These are phyloP conservation scores for Psilocybe mexicana DNA, from an alignment of 1,284 basidiomycete species.

Conservation along the genomic window DNA sequence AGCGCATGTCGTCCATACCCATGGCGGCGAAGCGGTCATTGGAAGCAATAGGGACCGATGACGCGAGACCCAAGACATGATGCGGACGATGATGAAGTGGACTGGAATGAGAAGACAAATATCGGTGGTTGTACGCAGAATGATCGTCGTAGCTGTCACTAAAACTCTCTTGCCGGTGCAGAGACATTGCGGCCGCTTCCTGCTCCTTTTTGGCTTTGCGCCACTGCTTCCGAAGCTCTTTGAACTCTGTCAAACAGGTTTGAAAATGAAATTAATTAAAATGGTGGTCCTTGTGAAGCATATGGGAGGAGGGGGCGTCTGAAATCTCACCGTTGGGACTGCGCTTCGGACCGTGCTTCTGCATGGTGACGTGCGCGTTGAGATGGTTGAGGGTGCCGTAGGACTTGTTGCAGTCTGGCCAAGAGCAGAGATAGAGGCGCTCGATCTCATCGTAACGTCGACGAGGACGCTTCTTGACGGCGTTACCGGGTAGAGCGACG, in stretches of 20 bases:
- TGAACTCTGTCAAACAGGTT: slow-evolving; percentile 74
- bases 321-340: slow-evolving; percentile 68
- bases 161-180: slow-evolving; percentile 32
- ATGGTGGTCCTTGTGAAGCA: slow-evolving; percentile 10
- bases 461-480: slow-evolving; percentile 80
- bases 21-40: slow-evolving; percentile 31
- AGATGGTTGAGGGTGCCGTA: slow-evolving; percentile 91
- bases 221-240: slow-evolving; percentile 96
- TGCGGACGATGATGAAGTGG: slow-evolving; percentile 21
- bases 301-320: not conserved
- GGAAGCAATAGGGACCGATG: slow-evolving; percentile 29
- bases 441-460: slow-evolving; percentile 90
- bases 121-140: slow-evolving; percentile 23
- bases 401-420: slow-evolving; percentile 81
- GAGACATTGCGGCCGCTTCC: slow-evolving; percentile 31
- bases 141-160: slow-evolving; percentile 32
- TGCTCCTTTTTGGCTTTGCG: slow-evolving; percentile 87
- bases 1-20: slow-evolving; percentile 34
- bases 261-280: slow-evolving; percentile 16
- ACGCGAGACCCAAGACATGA: slow-evolving; percentile 21
- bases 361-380: slow-evolving; percentile 92
- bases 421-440: slow-evolving; percentile 84
- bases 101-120: slow-evolving; percentile 19
- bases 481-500: slow-evolving; percentile 75
- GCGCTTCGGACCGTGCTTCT: slow-evolving; percentile 85